phyloP scores from a whole-genome alignment of 1,284 basidiomycete species.

The Cutaneotrichosporon arboriforme region DNA sequence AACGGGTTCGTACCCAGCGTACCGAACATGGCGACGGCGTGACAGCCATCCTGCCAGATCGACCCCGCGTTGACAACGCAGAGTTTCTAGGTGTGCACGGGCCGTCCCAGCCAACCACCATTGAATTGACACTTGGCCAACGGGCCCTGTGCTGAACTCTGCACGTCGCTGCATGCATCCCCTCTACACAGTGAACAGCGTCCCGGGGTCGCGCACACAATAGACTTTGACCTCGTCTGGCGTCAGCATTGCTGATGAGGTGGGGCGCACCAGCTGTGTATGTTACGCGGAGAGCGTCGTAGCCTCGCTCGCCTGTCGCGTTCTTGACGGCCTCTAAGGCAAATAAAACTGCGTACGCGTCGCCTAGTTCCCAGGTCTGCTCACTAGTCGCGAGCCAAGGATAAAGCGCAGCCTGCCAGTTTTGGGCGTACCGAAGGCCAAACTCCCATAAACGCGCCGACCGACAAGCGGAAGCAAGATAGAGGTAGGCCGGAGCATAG shows the following conservation, averaged over 20 bases:
- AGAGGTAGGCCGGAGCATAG: neutral
- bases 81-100: neutral
- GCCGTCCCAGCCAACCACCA: neutral
- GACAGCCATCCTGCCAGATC: no score
- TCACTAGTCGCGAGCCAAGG: neutral
- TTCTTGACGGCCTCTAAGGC: constrained; percentile 6
- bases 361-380: neutral
- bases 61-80: no score
- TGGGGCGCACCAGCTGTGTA: neutral
- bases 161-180: neutral
- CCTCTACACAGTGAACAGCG: neutral
- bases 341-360: constrained; percentile 1
- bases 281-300: neutral
- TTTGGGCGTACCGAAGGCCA: constrained; percentile 1
- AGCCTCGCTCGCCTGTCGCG: neutral
- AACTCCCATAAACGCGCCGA: neutral
- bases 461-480: neutral
- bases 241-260: neutral
- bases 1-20: no score
- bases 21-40: no score
- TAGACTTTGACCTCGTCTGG: neutral
- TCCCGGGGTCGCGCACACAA: no score
- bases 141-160: neutral
- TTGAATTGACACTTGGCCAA: no score
- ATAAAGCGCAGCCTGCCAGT: neutral